phyloP scores from a whole-genome alignment of 2,329 filamentous ascomycete species.

The Mycosphaerelloides madeirae region DNA sequence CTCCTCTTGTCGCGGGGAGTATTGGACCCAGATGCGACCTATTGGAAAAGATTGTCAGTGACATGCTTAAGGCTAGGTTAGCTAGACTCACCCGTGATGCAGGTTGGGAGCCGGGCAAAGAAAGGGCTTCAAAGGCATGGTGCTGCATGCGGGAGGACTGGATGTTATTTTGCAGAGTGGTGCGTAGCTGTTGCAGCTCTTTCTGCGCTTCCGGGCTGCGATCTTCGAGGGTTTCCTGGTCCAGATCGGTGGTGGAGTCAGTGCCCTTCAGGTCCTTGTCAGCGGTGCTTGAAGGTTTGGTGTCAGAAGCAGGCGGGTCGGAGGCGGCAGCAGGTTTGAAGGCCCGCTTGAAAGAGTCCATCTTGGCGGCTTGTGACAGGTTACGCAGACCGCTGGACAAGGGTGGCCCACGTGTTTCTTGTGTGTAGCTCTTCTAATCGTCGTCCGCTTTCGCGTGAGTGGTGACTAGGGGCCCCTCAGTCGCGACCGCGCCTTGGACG shows the following conservation, averaged over 20 bases:
- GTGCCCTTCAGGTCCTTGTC: conserved; percentile 10
- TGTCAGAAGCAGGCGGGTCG: too few relatives aligned
- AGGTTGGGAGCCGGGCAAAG: conserved; percentile 80
- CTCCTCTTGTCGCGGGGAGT: conserved; percentile 27
- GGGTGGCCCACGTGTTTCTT: background rate
- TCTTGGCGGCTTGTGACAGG: conserved; percentile 2
- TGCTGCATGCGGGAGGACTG: conserved; percentile 80
- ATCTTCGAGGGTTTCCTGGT: conserved; percentile 13
- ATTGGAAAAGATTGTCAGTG: conserved; percentile 19
- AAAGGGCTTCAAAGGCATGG: conserved; percentile 86
- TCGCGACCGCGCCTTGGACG: background rate
- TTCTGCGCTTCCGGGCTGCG: conserved; percentile 36
- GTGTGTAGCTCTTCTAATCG: too few relatives aligned
- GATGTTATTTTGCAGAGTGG: conserved; percentile 68
- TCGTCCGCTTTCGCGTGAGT: too few relatives aligned
- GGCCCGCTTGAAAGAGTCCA: conserved; percentile 16
- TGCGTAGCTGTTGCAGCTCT: conserved; percentile 65
- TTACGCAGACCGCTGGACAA: background rate
- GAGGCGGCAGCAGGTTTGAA: conserved; percentile 15
- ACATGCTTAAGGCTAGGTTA: conserved; percentile 10
- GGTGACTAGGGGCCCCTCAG: too few relatives aligned
- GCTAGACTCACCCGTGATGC: conserved; percentile 65
- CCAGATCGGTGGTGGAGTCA: conserved; percentile 8
- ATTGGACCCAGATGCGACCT: conserved; percentile 47
- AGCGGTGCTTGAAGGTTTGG: too few relatives aligned